Conservation (phyloP, 192 early-diverging fungal species). For the Entophlyctis helioformis region DNA sequence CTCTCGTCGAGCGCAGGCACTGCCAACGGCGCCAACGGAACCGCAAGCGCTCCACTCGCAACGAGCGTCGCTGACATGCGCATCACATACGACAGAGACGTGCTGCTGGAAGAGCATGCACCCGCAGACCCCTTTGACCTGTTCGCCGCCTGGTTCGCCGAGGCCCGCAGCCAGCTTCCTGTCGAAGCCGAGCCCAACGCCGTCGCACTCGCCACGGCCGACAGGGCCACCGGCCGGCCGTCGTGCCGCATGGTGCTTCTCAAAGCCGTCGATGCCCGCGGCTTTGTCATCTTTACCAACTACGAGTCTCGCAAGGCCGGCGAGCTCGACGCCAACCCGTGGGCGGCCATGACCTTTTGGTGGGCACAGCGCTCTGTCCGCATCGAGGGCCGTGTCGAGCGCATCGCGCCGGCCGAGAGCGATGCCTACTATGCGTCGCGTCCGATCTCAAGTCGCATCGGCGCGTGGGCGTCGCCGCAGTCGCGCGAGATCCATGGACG, state of each 20-base stretch:
- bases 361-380: slow-evolving; percentile 39
- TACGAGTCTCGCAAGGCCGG: slow-evolving; percentile 32
- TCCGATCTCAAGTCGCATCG: slow-evolving; percentile 19
- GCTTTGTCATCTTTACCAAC: slow-evolving; percentile 46
- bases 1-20: too few relatives aligned
- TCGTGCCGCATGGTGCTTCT: slow-evolving; percentile 33
- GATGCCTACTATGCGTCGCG: slow-evolving; percentile 34
- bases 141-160: slow-evolving; percentile 33
- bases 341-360: slow-evolving; percentile 28
- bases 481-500: slow-evolving; percentile 10
- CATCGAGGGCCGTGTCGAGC: slow-evolving; percentile 28
- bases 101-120: slow-evolving; percentile 8
- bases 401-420: slow-evolving; percentile 13
- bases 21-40: too few relatives aligned
- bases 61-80: slow-evolving; percentile 25
- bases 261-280: slow-evolving; percentile 29
- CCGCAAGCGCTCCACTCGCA: too few relatives aligned
- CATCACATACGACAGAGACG: slow-evolving; percentile 14
- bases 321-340: slow-evolving; percentile 28
- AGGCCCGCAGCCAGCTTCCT: slow-evolving; percentile 6
- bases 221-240: slow-evolving; percentile 9
- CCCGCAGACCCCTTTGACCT: slow-evolving; percentile 19
- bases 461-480: slow-evolving; percentile 33
- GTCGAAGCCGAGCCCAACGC: slow-evolving; percentile 33
- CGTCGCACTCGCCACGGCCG: slow-evolving; percentile 27